Base-by-base conservation (phyloP, 2,329 filamentous ascomycete genomes). In the Colletotrichum phormii region DNA sequence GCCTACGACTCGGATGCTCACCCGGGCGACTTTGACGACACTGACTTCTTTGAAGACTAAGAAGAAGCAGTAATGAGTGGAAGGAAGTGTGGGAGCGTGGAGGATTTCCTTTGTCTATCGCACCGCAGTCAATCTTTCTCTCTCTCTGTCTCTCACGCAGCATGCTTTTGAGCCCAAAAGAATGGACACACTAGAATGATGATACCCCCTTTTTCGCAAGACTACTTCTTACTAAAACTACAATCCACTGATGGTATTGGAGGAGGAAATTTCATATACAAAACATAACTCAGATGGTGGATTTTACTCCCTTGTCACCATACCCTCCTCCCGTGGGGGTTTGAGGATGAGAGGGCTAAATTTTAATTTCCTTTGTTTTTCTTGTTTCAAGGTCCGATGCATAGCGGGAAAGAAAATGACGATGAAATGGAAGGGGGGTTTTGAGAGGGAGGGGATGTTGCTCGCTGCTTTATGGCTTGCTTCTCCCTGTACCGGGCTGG, bases 1-100 rank as follows among this genome's bases (percentile, higher is more conserved):
- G 85, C 85, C 37, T 92, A 92, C 78, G 90, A 92, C 78, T 85
- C 85, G 35, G 90, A 92, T 79, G 90, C 90, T 7, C 87, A 87
- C 49, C 85, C 87, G 3, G 89, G 87, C 70, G 87, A 89, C 66
- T 89, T 89, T 81, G 88, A 90, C 77, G 88, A 90, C 79, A 86
- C 88, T 42, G 88, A 87, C 67, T 90, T 90, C 81, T 89, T 89
- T 76, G 87, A 88, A 75, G 86, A 89, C 76, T 83, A 85, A 73
- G 33, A 12, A 64, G 83, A 84, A 72, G 42, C n/a, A 64, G 53
- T 83, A 74, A 78, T 1, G 13, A 67, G 29, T 53, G 55, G 24
- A 60, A 67, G 33, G 37, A 73, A 49, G 18, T 29, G 67, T 61
- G 53, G 67, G 58, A 42, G 13, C 26, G 49, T 53, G 67, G 58